Conservation (phyloP, 2,329 filamentous ascomycete genomes). For the Zymoseptoria crescenta region DNA sequence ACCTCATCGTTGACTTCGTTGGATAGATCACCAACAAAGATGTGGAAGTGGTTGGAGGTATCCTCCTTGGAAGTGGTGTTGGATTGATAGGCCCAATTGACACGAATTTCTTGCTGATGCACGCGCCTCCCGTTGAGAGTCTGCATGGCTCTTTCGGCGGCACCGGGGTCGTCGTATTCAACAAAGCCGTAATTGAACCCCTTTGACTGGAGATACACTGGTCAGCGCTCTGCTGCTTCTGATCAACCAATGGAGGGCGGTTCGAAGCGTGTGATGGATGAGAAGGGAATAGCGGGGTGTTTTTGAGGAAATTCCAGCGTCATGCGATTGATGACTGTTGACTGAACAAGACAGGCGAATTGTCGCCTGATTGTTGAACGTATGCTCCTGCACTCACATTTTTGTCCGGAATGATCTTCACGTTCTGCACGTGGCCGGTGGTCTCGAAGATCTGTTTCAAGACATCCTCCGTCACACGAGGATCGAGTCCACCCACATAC, state of each 20-base stretch:
- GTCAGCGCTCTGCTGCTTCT: constrained; percentile 7
- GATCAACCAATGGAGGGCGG: neutral
- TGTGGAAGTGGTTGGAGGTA: constrained; percentile 96
- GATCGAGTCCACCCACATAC: constrained; percentile 89
- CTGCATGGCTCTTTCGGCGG: constrained; percentile 93
- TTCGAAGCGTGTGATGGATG: neutral
- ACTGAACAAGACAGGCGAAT: constrained; percentile 7
- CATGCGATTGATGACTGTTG: neutral
- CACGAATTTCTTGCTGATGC: constrained; percentile 95
- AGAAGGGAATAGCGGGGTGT: neutral
- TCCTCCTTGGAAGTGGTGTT: constrained; percentile 93
- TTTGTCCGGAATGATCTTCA: constrained; percentile 99
- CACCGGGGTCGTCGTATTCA: constrained; percentile 95
- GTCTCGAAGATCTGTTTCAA: constrained; percentile 75
- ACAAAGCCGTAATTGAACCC: constrained; percentile 99
- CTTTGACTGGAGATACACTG: constrained; percentile 60
- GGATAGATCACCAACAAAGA: constrained; percentile 94
- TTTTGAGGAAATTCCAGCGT: neutral
- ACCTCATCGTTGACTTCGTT: constrained; percentile 99
- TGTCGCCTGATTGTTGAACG: constrained; percentile 6
- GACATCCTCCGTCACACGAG: constrained; percentile 55
- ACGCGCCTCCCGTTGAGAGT: constrained; percentile 92
- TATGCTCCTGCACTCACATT: constrained; percentile 60
- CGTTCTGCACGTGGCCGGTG: constrained; percentile 93
- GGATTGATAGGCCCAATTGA: constrained; percentile 99